Conservation (phyloP, 2,329 filamentous ascomycete species). For the Chaetomium strumarium region DNA sequence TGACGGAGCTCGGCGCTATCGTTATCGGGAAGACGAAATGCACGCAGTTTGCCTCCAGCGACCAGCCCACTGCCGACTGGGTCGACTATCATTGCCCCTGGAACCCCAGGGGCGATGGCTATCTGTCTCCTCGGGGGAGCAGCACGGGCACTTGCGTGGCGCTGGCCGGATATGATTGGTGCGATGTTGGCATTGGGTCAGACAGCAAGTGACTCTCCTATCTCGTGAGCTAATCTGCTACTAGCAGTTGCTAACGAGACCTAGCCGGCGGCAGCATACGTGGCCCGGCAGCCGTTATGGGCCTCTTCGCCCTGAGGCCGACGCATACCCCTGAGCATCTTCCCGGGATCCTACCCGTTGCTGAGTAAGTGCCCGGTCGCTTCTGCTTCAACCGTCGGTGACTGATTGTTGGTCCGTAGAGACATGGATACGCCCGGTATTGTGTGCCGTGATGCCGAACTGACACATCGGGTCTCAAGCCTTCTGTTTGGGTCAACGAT, state of each 20-base stretch:
- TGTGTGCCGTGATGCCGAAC: too few relatives aligned
- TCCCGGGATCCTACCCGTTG: too few relatives aligned
- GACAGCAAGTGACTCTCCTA: neutral
- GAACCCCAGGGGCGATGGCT: conserved; percentile 11
- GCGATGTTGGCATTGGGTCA: neutral
- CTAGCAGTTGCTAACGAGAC: neutral
- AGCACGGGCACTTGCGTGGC: conserved; percentile 9
- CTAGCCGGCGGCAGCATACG: too few relatives aligned
- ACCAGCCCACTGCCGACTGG: conserved; percentile 12
- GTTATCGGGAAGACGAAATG: conserved; percentile 7
- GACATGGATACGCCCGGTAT: too few relatives aligned
- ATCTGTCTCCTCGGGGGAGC: conserved; percentile 4
- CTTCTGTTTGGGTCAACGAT: too few relatives aligned
- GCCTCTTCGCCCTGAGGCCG: too few relatives aligned
- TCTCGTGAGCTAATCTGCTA: neutral
- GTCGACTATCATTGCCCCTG: conserved; percentile 13
- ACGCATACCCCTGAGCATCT: too few relatives aligned
- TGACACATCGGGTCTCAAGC: too few relatives aligned
- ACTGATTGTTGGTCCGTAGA: too few relatives aligned
- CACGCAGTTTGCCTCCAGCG: conserved; percentile 8
- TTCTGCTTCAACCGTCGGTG: too few relatives aligned
- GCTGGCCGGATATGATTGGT: conserved; percentile 7
- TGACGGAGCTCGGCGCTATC: neutral
- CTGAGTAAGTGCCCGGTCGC: too few relatives aligned
- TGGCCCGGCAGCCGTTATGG: too few relatives aligned